Conservation (phyloP, 1,284 basidiomycete species). For the Ceraceosorus bombacis region DNA sequence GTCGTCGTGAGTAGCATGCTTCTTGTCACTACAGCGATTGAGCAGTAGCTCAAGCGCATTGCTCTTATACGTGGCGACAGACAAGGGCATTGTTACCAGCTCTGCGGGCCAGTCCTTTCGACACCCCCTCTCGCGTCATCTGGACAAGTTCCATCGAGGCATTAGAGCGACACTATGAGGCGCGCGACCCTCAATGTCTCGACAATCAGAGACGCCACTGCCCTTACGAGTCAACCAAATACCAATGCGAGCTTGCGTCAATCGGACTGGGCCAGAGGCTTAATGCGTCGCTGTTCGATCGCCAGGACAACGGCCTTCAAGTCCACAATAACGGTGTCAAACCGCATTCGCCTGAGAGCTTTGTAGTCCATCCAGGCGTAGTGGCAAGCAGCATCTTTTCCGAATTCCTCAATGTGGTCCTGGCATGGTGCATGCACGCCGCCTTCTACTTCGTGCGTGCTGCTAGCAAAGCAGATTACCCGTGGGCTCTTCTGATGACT, state of each 20-base stretch:
- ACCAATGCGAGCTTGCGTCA: slow-evolving; percentile 47
- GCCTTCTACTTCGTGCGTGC: slow-evolving; percentile 38
- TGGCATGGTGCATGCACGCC: slow-evolving; percentile 30
- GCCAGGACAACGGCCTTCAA: slow-evolving; percentile 22
- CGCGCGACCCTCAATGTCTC: slow-evolving; percentile 42
- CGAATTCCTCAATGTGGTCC: slow-evolving; percentile 33
- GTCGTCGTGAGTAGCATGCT: slow-evolving; percentile 27
- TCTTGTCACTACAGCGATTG: neutral
- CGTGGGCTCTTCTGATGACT: neutral
- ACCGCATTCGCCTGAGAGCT: slow-evolving; percentile 23
- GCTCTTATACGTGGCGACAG: slow-evolving; percentile 2
- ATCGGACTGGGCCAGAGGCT: slow-evolving; percentile 42
- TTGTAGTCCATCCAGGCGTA: slow-evolving; percentile 46
- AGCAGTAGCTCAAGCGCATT: neutral
- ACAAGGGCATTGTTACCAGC: slow-evolving; percentile 30
- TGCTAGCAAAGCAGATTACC: neutral
- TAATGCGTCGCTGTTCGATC: slow-evolving; percentile 21
- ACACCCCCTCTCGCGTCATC: slow-evolving; percentile 40
- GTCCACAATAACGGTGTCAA: slow-evolving; percentile 12
- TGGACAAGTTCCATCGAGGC: slow-evolving; percentile 49
- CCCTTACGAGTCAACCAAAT: slow-evolving; percentile 48
- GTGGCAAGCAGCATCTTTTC: slow-evolving; percentile 48
- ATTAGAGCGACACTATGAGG: slow-evolving; percentile 33
- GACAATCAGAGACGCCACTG: slow-evolving; percentile 23
- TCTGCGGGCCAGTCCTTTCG: slow-evolving; percentile 36